A percentile compares a stretch with the other conserved stretches of the same genome.
Conservation (phyloP, 306 rosid genomes). For the Ceratonia siliqua region DNA sequence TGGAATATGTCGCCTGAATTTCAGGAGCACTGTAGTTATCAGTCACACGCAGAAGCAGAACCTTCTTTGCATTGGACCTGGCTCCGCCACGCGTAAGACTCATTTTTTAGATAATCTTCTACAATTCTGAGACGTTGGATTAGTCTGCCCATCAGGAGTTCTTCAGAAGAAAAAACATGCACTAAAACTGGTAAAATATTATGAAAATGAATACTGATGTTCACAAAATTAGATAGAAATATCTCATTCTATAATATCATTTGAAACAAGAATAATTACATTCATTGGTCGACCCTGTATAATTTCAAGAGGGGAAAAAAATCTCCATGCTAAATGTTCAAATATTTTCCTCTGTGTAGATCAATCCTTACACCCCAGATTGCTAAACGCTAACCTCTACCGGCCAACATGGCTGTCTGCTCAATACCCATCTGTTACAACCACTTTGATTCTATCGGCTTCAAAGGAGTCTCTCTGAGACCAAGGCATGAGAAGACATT, state of each 20-base stretch:
- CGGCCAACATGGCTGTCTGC: neutral
- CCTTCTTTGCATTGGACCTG: no score
- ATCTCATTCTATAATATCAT: no score
- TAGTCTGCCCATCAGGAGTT: neutral
- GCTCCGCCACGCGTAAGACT: no score
- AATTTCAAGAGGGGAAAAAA: neutral
- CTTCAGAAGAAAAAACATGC: neutral
- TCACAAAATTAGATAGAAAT: neutral
- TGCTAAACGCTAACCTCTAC: neutral
- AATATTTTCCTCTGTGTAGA: neutral
- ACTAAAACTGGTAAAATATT: neutral
- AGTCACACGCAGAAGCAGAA: neutral
- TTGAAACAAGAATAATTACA: neutral
- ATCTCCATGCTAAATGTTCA: neutral
- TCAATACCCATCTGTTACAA: conserved; percentile 19
- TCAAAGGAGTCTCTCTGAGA: conserved; percentile 5
- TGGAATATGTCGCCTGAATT: neutral
- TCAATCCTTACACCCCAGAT: conserved; percentile 6
- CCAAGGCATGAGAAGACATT: conserved; percentile 23
- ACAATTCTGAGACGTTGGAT: neutral
- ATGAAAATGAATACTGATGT: neutral
- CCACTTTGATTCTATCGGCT: neutral
- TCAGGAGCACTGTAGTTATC: neutral
- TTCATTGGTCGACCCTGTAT: no score
- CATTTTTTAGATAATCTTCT: no score